These are phyloP conservation scores for Kregervanrija fluxuum DNA, from an alignment of 805 yeast genomes.

Conservation along the genomic window DNA sequence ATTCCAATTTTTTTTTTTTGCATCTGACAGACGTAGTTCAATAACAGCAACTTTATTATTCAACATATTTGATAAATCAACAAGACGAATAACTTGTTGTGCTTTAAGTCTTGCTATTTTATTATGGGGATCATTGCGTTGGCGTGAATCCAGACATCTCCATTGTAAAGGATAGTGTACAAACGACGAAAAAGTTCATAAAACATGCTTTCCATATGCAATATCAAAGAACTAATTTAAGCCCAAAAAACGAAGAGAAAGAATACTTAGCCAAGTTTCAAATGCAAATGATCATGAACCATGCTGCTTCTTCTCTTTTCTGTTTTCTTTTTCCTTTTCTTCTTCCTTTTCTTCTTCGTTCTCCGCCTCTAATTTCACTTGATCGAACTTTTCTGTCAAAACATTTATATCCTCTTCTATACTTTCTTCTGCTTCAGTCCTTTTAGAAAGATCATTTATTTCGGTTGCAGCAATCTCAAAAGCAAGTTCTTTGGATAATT, in stretches of 20 bases:
- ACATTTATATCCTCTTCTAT: background rate
- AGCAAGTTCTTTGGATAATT: constrained; percentile 3
- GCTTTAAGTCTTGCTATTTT: constrained; percentile 36
- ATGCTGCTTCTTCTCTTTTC: constrained; percentile 5
- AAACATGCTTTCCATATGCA: constrained; percentile 43
- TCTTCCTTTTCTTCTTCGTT: constrained; percentile 7
- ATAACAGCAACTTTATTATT: constrained; percentile 27
- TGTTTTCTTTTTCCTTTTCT: constrained; percentile 7
- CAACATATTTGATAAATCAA: constrained; percentile 32
- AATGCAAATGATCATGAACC: constrained; percentile 2
- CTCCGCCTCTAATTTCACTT: background rate
- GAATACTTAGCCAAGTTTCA: too few relatives aligned
- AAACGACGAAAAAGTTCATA: too few relatives aligned
- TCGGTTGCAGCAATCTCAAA: constrained; percentile 7
- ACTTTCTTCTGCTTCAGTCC: background rate
- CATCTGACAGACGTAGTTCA: constrained; percentile 32
- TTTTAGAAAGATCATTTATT: background rate
- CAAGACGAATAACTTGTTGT: constrained; percentile 39
- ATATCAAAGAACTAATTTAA: constrained; percentile 51
- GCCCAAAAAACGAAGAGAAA: constrained; percentile 23
- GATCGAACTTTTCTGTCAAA: background rate
- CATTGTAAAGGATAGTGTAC: too few relatives aligned
- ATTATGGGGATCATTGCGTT: constrained; percentile 25
- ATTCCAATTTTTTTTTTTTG: constrained; percentile 13
- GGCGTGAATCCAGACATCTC: too few relatives aligned